phyloP scores from a whole-genome alignment of 257 asterid species.

The Parsonsia alboflavescens region DNA sequence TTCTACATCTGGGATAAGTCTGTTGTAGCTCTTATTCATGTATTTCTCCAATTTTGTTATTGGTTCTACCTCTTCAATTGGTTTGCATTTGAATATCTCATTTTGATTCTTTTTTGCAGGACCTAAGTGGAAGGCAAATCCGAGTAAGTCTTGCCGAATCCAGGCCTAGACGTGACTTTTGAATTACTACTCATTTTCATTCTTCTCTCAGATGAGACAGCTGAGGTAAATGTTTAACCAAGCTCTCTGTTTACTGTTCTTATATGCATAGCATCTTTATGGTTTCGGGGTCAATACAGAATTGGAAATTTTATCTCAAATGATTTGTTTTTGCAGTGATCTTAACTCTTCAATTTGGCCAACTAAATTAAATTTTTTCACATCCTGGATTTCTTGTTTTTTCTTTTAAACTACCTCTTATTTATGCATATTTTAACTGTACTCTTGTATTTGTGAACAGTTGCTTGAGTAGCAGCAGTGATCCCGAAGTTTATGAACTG shows the following conservation, averaged over 20 bases:
- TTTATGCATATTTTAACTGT: background rate
- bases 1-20: background rate
- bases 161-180: conserved; percentile 52
- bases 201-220: background rate
- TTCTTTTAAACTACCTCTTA: background rate
- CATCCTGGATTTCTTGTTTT: background rate
- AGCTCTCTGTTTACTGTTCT: background rate
- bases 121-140: conserved; percentile 65
- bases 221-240: background rate
- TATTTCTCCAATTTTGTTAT: background rate
- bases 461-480: conserved; percentile 18
- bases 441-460: conserved; percentile 21
- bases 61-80: background rate
- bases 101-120: conserved; percentile 37
- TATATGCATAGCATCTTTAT: background rate
- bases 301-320: background rate
- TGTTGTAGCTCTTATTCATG: background rate
- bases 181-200: background rate
- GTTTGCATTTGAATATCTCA: background rate
- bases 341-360: background rate
- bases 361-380: background rate
- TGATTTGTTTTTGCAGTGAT: background rate
- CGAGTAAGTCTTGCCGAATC: conserved; percentile 70
- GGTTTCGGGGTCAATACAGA: background rate
- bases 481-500: conserved; percentile 12